Evolutionary conservation across 176 grass and related monocot genomes (phyloP), one percentile per base, ranked within the genome.

Genomic region (Rhynchospora tenuis): DNA sequence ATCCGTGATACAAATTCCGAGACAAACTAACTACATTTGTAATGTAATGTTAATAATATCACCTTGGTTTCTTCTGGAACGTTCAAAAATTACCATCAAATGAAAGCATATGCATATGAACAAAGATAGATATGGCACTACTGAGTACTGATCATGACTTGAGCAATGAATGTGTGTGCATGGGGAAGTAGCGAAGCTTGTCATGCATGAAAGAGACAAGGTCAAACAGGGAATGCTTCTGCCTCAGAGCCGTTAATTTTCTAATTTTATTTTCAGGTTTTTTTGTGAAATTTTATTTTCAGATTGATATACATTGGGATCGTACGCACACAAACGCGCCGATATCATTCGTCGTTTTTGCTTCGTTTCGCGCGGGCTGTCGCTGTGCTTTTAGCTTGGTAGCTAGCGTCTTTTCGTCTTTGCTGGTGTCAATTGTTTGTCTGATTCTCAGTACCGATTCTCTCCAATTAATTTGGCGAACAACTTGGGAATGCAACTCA

Each of bases 81-180:
- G 14, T 54, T 29, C 13, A 75, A 70, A 52, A 28, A 48, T 52
- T 75, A 74, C 26, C 64, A 14, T 68, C 27, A 12, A 15, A 17
- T 3, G 64, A 7, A 42, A 43, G 15, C 47, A 54, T 54, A 74
- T 51, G 19, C 19, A n/a, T 64, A 64, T 64, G 23, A 38, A 4
- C 61, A 14, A 28, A 64, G 73, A 26, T 55, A 47, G 19, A 45
- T 45, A 75, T 23, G 19, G 23, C 48, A 51, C 48, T 75, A 6
- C 24, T 55, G 72, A 51, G 7, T 75, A 6, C 24, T 55, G 72
- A 76, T 38, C 33, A 38, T 73, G 70, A 73, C 58, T 46, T 82
- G 80, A 64, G 43, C 63, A 82, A 48, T 64, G 43, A 66, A 26
- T 66, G 80, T 48, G 80, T 66, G 80, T 66, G 80, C 54, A 82